Base-by-base conservation (phyloP, 2,329 filamentous ascomycete species). In the Cercospora zeina region DNA sequence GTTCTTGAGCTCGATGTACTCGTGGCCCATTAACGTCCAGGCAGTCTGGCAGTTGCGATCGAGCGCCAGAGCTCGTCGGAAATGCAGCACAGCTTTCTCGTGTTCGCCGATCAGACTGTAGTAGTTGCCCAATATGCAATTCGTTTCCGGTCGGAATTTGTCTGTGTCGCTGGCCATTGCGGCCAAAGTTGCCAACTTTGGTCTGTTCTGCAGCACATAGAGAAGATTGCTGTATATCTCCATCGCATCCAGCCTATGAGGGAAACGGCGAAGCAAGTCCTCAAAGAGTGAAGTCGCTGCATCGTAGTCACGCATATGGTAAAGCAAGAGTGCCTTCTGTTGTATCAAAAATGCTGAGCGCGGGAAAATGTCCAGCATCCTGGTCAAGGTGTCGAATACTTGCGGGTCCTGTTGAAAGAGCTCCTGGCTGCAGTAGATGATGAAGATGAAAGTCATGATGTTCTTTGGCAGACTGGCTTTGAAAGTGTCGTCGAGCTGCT, bases 21-120 rank as follows among this genome's bases (percentile, higher is more conserved):
- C 95, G 76, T 99, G 95, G 1, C 95, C 95, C 93, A 99, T 97
- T 1, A 99, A 82, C 0, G 95, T 99, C 95, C 95, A 99, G 1
- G 95, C 95, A 0, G 92, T 96, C 14, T 97, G 83, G 74, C 95
- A 99, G 27, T 87, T 89, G 9, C 93, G 87, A 73, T 99, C 95
- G 0, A 99, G 82, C 0, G 91, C 96, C 19, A 99, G 79, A 0
- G 95, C 95, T 21, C 95, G 88, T 3, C 95, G 89, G 80, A 99
- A 99, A 77, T 97, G 97, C 78, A 97, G 92, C 58, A 99, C 93
- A 0, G 95, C 93, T 74, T 99, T 99, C 75, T 99, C 95, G 74
- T 99, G 95, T 74, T 96, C 89, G 0, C 93, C 96, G 64, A 96
- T 87, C 0, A 97, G 80, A 0, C 91, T 96, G 78, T 97, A 99